Percentiles rank a stretch among this genome's conserved stretches.
Evolutionary conservation across 129 eudicot species (phyloP).

Genomic region (Flaveria brownii): DNA sequence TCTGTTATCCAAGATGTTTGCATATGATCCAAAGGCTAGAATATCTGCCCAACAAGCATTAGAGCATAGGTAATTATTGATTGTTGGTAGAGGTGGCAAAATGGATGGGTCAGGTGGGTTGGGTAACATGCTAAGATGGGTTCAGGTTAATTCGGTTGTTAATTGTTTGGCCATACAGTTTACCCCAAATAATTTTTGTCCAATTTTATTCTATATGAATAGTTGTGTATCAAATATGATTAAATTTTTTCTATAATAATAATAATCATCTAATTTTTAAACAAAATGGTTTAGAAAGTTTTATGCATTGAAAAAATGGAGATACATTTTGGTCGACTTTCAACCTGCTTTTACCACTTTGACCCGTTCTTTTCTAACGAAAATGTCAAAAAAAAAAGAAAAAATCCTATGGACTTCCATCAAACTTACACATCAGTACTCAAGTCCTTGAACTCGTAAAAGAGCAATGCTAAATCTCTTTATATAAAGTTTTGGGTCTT

Average conservation of each 20-base stretch:
- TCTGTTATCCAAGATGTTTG: constrained; percentile 86
- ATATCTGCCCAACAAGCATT: constrained; percentile 89
- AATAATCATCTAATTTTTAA: background rate
- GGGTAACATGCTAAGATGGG: background rate
- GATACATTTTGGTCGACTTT: background rate
- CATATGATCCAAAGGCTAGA: constrained; percentile 90
- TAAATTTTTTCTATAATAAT: background rate
- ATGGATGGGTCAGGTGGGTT: background rate
- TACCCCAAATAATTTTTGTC: background rate
- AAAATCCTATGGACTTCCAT: no score
- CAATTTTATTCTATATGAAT: no score
- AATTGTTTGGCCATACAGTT: background rate
- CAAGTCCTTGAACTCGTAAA: background rate
- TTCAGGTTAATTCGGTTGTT: background rate
- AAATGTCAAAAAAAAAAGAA: no score
- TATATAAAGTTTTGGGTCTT: no score
- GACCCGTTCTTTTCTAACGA: background rate
- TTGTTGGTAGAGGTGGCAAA: constrained; percentile 8
- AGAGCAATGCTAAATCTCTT: background rate
- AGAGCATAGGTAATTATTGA: constrained; percentile 70
- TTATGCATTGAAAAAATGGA: background rate
- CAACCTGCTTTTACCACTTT: background rate
- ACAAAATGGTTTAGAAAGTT: background rate
- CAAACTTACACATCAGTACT: no score
- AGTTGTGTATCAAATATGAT: no score